These are phyloP conservation scores for Hymenochaete sp. DNA, from an alignment of 1,284 basidiomycete genomes.

Conservation along the genomic window DNA sequence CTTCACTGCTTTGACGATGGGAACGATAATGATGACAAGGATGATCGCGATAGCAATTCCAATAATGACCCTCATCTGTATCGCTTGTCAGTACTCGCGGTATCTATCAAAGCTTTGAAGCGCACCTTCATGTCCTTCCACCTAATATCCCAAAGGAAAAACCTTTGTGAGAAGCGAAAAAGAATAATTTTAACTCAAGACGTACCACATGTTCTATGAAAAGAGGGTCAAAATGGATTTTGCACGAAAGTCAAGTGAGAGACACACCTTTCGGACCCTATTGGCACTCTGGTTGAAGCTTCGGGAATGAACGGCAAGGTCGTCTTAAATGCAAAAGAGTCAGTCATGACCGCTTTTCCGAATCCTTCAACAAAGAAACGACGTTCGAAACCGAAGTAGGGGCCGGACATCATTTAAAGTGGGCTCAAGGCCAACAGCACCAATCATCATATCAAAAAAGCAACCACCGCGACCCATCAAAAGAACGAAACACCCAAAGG, in stretches of 20 bases:
- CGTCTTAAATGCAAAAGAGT: slow-evolving; percentile 73
- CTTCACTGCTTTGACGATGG: slow-evolving; percentile 72
- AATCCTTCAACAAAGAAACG: too few species aligned
- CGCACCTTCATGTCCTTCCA: slow-evolving; percentile 96
- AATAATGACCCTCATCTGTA: slow-evolving; percentile 84
- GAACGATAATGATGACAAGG: slow-evolving; percentile 89
- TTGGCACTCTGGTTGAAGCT: slow-evolving; percentile 97
- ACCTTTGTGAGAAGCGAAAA: slow-evolving; percentile 2
- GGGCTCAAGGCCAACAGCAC: too few species aligned
- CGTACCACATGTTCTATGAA: slow-evolving; percentile 76
- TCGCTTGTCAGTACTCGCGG: neutral
- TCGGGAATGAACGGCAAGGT: slow-evolving; percentile 94
- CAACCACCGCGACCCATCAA: too few species aligned
- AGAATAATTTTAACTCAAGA: too few species aligned
- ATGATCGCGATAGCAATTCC: slow-evolving; percentile 81
- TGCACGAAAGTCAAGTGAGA: too few species aligned
- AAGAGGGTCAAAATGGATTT: too few species aligned
- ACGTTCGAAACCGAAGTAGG: too few species aligned
- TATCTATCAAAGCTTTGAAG: slow-evolving; percentile 5
- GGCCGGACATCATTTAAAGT: too few species aligned
- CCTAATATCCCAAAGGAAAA: slow-evolving; percentile 40
- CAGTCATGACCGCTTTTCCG: too few species aligned
- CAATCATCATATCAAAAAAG: too few species aligned
- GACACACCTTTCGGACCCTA: slow-evolving; percentile 93
- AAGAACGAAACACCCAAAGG: too few species aligned